Base-by-base conservation (phyloP, 441 rosid genomes). In the Euphorbia celastroides region DNA sequence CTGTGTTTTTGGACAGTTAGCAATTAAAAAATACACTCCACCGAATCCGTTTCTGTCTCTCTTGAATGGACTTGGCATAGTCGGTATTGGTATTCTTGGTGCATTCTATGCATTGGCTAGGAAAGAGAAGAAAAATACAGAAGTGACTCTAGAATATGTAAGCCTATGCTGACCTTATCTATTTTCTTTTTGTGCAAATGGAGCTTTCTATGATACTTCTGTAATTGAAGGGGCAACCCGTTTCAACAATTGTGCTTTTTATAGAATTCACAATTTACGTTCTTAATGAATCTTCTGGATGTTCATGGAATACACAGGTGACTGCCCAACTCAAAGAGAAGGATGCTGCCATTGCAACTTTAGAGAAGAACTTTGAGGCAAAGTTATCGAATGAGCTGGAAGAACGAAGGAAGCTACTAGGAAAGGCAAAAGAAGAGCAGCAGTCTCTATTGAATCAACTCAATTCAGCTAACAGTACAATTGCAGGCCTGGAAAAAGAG, bases 41-140 rank as follows among this genome's bases (percentile, higher is more conserved):
- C 74, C 86, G 22, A 89, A 84, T 73, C 82, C 90, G 38, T 73
- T 92, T 74, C 44, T 87, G 59, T 82, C 89, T 81, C 80, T 92
- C 59, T 76, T 89, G 69, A 92, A 92, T 74, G 89, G 86, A 69
- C 81, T 92, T 34, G 98, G 99, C 61, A 79, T 89, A 65, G 79
- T 94, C 59, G 79, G 91, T 61, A 72, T 83, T 57, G 91, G 89
- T 46, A 82, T 88, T 70, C 96, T 94, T 30, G 97, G 93, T 75
- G 86, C 98, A 59, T 88, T 94, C 48, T 92, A 84, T 79, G 94
- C 91, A 26, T 77, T 91, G 82, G 80, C 82, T 58, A 82, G 12
- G 80, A 80, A 87, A 32, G 97, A 92, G 64, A 82, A 86, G 70
- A 74, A 76, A 60, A 68, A 76, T 52, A 69, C 88, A 25, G 78